Conservation (phyloP, 2,329 filamentous ascomycete genomes). For the Monosporascus sp. region DNA sequence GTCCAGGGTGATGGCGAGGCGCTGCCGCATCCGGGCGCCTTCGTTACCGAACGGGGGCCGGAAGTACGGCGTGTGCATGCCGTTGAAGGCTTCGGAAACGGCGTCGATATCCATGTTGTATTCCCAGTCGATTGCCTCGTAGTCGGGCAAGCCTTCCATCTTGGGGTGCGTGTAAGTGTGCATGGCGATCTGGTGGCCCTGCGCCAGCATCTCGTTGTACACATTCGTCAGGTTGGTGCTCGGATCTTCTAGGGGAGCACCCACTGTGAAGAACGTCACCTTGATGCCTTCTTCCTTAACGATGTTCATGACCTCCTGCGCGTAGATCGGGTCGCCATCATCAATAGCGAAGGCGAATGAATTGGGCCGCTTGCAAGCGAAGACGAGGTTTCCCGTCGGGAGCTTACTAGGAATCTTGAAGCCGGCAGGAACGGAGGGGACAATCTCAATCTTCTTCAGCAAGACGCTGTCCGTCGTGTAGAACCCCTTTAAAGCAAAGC, state of each 20-base stretch:
- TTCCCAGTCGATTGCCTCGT: conserved; percentile 56
- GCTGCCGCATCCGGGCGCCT: conserved; percentile 60
- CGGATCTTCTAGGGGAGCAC: conserved; percentile 52
- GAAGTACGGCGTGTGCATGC: conserved; percentile 48
- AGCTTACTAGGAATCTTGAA: conserved; percentile 54
- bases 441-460: conserved; percentile 56
- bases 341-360: conserved; percentile 70
- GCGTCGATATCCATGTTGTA: conserved; percentile 51
- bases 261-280: conserved; percentile 69
- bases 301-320: conserved; percentile 56
- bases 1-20: conserved; percentile 47
- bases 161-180: conserved; percentile 67
- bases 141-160: conserved; percentile 51
- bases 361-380: conserved; percentile 62
- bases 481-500: conserved; percentile 60
- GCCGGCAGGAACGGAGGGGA: conserved; percentile 45
- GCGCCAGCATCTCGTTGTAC: conserved; percentile 56
- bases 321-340: conserved; percentile 56
- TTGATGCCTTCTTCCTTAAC: conserved; percentile 56
- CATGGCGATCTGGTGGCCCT: conserved; percentile 63
- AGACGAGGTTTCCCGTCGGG: conserved; percentile 54
- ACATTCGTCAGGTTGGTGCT: conserved; percentile 57
- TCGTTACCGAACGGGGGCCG: conserved; percentile 65
- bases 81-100: conserved; percentile 34
- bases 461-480: conserved; percentile 46